phyloP scores from a whole-genome alignment of 257 asterid species.

The Plantago major region DNA sequence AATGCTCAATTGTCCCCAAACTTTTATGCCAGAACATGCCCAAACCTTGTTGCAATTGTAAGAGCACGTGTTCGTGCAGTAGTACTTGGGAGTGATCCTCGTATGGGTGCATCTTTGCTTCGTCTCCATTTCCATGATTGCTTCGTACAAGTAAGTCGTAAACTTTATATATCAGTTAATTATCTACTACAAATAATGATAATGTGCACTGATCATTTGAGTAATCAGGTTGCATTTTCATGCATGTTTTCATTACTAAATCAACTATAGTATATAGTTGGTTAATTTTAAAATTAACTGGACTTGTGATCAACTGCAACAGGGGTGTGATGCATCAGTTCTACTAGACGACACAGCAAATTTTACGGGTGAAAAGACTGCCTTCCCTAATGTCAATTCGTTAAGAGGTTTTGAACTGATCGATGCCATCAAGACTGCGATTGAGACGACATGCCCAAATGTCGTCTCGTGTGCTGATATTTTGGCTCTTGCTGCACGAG shows the following conservation, averaged over 20 bases:
- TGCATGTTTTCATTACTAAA: background rate
- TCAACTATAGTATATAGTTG: background rate
- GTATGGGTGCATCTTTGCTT: slow-evolving; percentile 59
- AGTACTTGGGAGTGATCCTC: slow-evolving; percentile 28
- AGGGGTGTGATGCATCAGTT: slow-evolving; percentile 86
- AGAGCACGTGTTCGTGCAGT: slow-evolving; percentile 34
- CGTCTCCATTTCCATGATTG: slow-evolving; percentile 62
- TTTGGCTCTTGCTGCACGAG: slow-evolving; percentile 62
- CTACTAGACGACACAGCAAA: slow-evolving; percentile 55
- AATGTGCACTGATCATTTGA: no score
- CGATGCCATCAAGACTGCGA: slow-evolving; percentile 56
- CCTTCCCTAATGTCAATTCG: slow-evolving; percentile 56
- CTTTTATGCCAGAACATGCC: slow-evolving; percentile 50
- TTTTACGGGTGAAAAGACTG: slow-evolving; percentile 65
- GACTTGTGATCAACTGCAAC: slow-evolving; percentile 2
- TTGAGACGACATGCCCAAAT: slow-evolving; percentile 43
- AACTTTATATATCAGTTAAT: no score
- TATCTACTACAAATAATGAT: no score
- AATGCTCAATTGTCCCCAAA: slow-evolving; percentile 47
- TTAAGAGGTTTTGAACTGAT: slow-evolving; percentile 67
- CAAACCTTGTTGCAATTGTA: slow-evolving; percentile 41
- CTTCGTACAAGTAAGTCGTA: slow-evolving; percentile 38
- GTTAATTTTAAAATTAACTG: background rate
- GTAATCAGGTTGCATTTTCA: no score
- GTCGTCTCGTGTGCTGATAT: slow-evolving; percentile 81